These are phyloP conservation scores for Arthroderma uncinatum DNA, from an alignment of 2,329 filamentous ascomycete genomes.

Conservation along the genomic window DNA sequence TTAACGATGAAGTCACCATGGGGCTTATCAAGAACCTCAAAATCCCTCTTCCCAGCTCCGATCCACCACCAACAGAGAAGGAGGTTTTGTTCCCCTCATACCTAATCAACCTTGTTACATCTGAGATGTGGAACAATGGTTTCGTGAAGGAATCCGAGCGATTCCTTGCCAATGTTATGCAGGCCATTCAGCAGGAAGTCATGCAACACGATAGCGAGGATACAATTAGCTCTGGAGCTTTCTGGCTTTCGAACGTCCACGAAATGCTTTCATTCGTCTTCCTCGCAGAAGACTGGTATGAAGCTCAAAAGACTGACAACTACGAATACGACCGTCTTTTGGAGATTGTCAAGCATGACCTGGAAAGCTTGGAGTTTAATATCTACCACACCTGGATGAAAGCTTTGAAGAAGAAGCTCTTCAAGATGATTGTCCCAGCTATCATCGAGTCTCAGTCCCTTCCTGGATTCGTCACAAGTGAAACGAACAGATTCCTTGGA, in stretches of 20 bases:
- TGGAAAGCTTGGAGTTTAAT: constrained; percentile 98
- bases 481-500: constrained; percentile 95
- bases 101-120: constrained; percentile 96
- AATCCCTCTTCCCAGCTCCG: constrained; percentile 80
- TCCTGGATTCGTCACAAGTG: constrained; percentile 95
- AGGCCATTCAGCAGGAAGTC: constrained; percentile 97
- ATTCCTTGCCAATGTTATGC: constrained; percentile 98
- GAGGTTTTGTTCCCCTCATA: constrained; percentile 98
- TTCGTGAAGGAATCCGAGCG: constrained; percentile 99
- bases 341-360: constrained; percentile 97
- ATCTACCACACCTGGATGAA: constrained; percentile 99
- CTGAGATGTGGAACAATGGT: constrained; percentile 99
- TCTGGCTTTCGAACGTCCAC: constrained; percentile 98
- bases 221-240: constrained; percentile 90
- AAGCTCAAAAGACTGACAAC: constrained; percentile 97
- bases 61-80: constrained; percentile 88
- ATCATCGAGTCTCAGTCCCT: constrained; percentile 99
- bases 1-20: constrained; percentile 95
- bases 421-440: constrained; percentile 98
- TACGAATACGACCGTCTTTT: constrained; percentile 96
- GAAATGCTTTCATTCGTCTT: constrained; percentile 99
- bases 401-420: constrained; percentile 95
- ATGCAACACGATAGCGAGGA: constrained; percentile 98
- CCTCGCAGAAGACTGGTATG: constrained; percentile 98
- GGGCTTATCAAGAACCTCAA: constrained; percentile 93